Evolutionary conservation across 2,329 filamentous ascomycete species (phyloP).

Genomic region (Dactylellina leptospora): DNA sequence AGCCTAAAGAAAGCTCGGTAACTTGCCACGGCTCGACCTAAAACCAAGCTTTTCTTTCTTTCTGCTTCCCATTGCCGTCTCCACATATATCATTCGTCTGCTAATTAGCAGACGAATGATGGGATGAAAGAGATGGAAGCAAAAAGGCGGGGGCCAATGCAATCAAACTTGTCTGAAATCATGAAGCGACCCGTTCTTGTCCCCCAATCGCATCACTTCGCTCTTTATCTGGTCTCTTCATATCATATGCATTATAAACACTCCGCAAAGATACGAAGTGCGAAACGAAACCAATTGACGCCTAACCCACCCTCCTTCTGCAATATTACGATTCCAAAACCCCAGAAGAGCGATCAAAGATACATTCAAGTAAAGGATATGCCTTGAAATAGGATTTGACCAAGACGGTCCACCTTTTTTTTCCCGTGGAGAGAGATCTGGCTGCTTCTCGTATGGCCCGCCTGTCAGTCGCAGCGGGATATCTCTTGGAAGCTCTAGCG

Average conservation of each 20-base stretch:
- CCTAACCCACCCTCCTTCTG: conserved; percentile 4
- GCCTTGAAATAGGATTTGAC: conserved; percentile 3
- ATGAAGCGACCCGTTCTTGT: neutral
- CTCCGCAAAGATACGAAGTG: conserved; percentile 24
- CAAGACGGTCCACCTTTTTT: conserved; percentile 15
- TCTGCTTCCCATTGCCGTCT: neutral
- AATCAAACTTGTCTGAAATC: neutral
- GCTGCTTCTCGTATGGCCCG: neutral
- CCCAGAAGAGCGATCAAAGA: conserved; percentile 9
- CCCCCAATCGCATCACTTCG: conserved; percentile 10
- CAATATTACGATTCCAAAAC: neutral
- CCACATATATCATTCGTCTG: neutral
- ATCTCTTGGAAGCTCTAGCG: conserved; percentile 22
- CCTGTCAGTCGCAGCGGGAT: neutral
- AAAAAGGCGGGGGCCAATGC: conserved; percentile 18
- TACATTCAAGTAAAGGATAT: neutral
- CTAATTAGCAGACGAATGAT: conserved; percentile 1
- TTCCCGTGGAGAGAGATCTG: conserved; percentile 6
- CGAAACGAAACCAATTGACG: conserved; percentile 21
- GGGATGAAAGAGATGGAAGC: conserved; percentile 20
- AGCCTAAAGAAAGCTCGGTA: conserved; percentile 33
- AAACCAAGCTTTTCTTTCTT: conserved; percentile 13
- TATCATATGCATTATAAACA: conserved; percentile 19
- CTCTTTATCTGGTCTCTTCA: conserved; percentile 15
- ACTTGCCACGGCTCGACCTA: conserved; percentile 31